These are phyloP conservation scores for Puya raimondii DNA, from an alignment of 176 grass and related monocot species.

Conservation along the genomic window DNA sequence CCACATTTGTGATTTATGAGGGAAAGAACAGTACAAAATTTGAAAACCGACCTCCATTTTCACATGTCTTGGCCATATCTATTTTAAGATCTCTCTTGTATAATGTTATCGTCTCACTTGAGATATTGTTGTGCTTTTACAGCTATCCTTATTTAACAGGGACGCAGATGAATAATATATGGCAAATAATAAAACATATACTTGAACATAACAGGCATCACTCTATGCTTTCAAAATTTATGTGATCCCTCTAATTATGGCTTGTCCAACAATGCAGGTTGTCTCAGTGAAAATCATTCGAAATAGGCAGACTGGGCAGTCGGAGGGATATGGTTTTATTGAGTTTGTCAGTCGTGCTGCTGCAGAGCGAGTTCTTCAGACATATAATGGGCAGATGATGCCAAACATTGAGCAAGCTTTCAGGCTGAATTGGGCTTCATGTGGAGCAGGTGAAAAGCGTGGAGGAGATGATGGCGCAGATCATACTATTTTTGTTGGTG, in stretches of 20 bases:
- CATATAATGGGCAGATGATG: conserved; percentile 11
- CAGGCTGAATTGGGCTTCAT: conserved; percentile 16
- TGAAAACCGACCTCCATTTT: too few species aligned
- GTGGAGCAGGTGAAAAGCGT: conserved; percentile 21
- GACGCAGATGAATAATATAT: too few species aligned
- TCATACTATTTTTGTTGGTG: conserved; percentile 22
- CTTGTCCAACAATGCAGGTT: neutral
- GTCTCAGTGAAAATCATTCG: conserved; percentile 3
- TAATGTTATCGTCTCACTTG: too few species aligned
- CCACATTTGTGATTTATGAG: too few species aligned
- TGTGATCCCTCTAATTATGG: neutral
- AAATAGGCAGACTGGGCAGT: conserved; percentile 10
- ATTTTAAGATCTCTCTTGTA: too few species aligned
- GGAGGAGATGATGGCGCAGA: conserved; percentile 14
- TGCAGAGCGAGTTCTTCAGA: conserved; percentile 8
- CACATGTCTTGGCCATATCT: too few species aligned
- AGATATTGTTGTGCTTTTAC: too few species aligned
- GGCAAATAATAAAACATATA: too few species aligned
- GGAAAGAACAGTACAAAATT: too few species aligned
- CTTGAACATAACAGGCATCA: too few species aligned
- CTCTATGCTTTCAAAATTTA: neutral
- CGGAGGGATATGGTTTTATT: conserved; percentile 12
- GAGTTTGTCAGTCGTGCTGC: neutral
- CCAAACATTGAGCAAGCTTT: conserved; percentile 1
- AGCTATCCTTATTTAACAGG: too few species aligned